Evolutionary conservation across 495 filamentous ascomycete genomes (phyloP).

Genomic region (Chlorociboria aeruginascens): DNA sequence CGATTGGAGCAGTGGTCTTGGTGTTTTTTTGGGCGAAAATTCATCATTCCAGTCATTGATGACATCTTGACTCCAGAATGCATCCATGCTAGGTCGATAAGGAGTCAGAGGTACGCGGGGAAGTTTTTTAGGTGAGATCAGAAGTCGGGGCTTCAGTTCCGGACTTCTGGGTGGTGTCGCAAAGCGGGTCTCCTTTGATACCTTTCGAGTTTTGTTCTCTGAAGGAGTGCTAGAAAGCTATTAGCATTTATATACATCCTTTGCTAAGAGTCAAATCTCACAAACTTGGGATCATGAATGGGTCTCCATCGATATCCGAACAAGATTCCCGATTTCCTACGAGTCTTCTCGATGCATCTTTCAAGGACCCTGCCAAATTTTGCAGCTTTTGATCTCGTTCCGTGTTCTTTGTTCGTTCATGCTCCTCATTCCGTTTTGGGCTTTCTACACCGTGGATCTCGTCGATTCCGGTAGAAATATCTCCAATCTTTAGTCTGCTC

Average conservation of each 20-base stretch:
- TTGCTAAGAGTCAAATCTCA: background rate
- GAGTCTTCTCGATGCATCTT: no score
- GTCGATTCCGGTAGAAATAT: background rate
- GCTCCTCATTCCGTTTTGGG: background rate
- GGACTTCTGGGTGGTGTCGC: slow-evolving; percentile 9
- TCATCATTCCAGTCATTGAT: slow-evolving; percentile 77
- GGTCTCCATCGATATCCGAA: slow-evolving; percentile 7
- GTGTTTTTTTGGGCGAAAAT: slow-evolving; percentile 54
- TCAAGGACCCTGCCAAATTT: background rate
- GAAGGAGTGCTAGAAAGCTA: slow-evolving; percentile 4
- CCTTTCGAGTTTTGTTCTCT: slow-evolving; percentile 23
- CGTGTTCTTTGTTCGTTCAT: background rate
- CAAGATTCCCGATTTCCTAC: background rate
- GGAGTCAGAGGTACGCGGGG: slow-evolving; percentile 20
- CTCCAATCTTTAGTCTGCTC: slow-evolving; percentile 1
- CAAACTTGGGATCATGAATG: slow-evolving; percentile 9
- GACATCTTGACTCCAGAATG: slow-evolving; percentile 67
- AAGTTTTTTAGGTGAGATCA: slow-evolving; percentile 20
- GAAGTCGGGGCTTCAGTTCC: slow-evolving; percentile 1
- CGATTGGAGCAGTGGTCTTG: slow-evolving; percentile 11
- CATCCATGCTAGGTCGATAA: slow-evolving; percentile 56
- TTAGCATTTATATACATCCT: background rate
- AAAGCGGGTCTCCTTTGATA: slow-evolving; percentile 22
- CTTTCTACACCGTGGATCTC: background rate
- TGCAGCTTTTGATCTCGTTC: background rate